These are phyloP conservation scores for Xylariaceae sp. DNA, from an alignment of 2,329 filamentous ascomycete species.

Conservation along the genomic window DNA sequence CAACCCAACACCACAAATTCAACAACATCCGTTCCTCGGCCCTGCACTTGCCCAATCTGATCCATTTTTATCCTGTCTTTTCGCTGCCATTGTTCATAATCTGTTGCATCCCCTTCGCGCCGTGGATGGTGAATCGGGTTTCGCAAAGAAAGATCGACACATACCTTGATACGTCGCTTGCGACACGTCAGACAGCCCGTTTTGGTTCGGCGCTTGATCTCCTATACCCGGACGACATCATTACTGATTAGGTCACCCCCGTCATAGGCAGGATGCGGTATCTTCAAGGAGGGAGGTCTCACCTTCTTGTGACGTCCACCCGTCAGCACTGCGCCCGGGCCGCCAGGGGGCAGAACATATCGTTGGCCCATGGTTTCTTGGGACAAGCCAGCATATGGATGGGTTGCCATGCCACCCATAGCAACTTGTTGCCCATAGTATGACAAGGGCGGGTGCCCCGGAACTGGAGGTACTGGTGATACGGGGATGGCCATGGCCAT, in stretches of 20 bases:
- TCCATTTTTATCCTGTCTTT: neutral
- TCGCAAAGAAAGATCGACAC: conserved; percentile 28
- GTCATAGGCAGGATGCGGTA: conserved; percentile 26
- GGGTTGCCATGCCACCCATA: conserved; percentile 28
- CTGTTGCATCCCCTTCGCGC: neutral
- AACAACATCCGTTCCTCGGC: conserved; percentile 2
- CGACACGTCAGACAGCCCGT: conserved; percentile 61
- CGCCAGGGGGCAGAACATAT: conserved; percentile 45
- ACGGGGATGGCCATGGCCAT: conserved; percentile 38
- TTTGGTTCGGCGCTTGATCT: conserved; percentile 60
- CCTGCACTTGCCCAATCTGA: conserved; percentile 6
- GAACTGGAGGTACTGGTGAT: conserved; percentile 36
- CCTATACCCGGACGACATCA: conserved; percentile 38
- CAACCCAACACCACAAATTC: conserved; percentile 17
- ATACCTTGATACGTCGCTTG: conserved; percentile 59
- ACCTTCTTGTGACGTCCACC: conserved; percentile 56
- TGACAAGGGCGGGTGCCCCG: conserved; percentile 36
- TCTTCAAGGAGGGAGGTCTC: conserved; percentile 18
- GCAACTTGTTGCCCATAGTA: conserved; percentile 43
- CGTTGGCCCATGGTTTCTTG: conserved; percentile 41
- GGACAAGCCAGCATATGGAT: conserved; percentile 41
- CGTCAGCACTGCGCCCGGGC: conserved; percentile 45
- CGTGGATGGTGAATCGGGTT: conserved; percentile 2
- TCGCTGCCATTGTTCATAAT: neutral
- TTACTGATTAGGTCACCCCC: conserved; percentile 15